Evolutionary conservation across 2,329 filamentous ascomycete genomes (phyloP), one percentile per base, ranked within the genome.

Genomic region (Sporothrix euskadiensis): DNA sequence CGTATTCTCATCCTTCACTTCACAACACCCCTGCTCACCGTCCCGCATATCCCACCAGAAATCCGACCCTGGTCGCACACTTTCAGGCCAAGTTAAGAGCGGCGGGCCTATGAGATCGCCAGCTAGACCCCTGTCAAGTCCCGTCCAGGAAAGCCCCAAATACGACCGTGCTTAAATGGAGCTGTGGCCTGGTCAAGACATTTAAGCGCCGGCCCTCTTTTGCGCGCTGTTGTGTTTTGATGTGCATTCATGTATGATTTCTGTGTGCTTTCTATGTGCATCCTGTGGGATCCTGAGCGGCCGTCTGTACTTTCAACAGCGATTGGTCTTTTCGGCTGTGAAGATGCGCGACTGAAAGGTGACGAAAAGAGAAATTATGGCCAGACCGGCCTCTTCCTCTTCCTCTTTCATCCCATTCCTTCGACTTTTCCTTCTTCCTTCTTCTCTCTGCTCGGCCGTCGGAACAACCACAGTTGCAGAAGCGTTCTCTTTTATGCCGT

Each of bases 21-120:
- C 7, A 32, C 30, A 59, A 16, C 6, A 32, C 30, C 56, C 57
- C 32, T 8, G 57, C 22, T 2, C 8, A 8, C 6, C 16, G 7
- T 19, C 56, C 14, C 26, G 30, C 56, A 61, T n/a, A 61, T 44
- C 35, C 39, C 35, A 26, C 59, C n/a, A 22, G 12, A 26, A 26
- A 19, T 7, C 22, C 61, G 22, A 56, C 52, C 8, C n/a, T 54
- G 19, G 52, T 54, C 41, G 41, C 19, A 65, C 61, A n/a, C n/a
- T 54, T 14, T 10, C 19, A 65, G 39, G 39, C n/a, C 61, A 66
- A 66, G 39, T 16, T 4, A 5, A 7, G n/a, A n/a, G 9, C 61
- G 16, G 61, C 39, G 35, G 35, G 41, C 61, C 61, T 66, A 66
- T 66, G 61, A 66, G 61, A 66, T 47, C 39, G 14, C 12, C 39